Evolutionary conservation across 1,284 basidiomycete species (phyloP).

Genomic region (Xerocomus minutiporus): DNA sequence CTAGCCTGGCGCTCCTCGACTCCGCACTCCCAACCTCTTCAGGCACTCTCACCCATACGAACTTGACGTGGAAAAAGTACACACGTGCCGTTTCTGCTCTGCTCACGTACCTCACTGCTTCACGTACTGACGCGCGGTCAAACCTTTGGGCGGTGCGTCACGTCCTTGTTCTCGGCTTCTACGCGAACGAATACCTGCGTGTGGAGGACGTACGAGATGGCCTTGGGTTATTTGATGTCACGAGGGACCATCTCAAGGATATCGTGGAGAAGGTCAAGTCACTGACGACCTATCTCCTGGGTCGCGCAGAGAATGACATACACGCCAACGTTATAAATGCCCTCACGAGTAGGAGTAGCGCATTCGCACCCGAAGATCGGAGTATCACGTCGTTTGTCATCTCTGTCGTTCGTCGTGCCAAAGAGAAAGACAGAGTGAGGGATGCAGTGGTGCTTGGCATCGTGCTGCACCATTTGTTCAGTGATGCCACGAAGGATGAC

Average conservation of each 20-base stretch:
- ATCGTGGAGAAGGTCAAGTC: conserved; percentile 54
- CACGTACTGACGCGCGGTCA: conserved; percentile 54
- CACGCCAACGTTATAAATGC: conserved; percentile 18
- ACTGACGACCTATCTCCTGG: conserved; percentile 64
- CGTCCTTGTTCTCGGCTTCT: conserved; percentile 53
- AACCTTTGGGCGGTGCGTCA: conserved; percentile 65
- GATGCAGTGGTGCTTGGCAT: conserved; percentile 56
- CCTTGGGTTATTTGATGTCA: conserved; percentile 38
- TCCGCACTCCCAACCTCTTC: conserved; percentile 50
- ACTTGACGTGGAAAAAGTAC: conserved; percentile 56
- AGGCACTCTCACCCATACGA: conserved; percentile 26
- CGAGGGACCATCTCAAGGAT: conserved; percentile 24
- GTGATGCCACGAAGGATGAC: conserved; percentile 58
- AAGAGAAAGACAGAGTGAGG: conserved; percentile 43
- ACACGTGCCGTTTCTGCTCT: conserved; percentile 62
- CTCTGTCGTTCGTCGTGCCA: conserved; percentile 37
- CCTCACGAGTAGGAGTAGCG: conserved; percentile 29
- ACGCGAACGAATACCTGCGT: conserved; percentile 52
- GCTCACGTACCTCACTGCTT: conserved; percentile 54
- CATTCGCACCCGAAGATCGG: conserved; percentile 22
- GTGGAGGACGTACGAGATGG: conserved; percentile 47
- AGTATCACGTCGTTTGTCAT: conserved; percentile 41
- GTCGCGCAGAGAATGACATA: conserved; percentile 38
- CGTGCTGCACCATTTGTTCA: conserved; percentile 58
- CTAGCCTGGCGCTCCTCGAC: conserved; percentile 61